Conservation (phyloP, 306 rosid genomes). For the Lupinus albus region DNA sequence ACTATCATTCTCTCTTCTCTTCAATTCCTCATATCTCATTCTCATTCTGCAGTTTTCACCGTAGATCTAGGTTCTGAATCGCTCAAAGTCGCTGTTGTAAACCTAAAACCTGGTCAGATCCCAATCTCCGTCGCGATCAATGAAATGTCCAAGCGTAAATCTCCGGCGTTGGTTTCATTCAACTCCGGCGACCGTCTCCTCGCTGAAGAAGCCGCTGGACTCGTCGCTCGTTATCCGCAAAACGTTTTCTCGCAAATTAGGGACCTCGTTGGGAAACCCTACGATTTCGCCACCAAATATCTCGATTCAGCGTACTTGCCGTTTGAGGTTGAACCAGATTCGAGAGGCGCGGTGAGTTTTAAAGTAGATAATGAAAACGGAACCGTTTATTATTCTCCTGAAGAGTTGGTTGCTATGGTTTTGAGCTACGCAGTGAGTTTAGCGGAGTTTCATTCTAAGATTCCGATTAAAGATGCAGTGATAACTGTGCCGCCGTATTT, state of each 20-base stretch:
- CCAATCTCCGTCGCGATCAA: slow-evolving; percentile 92
- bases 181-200: slow-evolving; percentile 77
- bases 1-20: slow-evolving; percentile 48
- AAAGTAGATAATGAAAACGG: slow-evolving; percentile 57
- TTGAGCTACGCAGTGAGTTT: slow-evolving; percentile 66
- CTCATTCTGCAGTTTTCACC: slow-evolving; percentile 87
- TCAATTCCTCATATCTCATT: slow-evolving; percentile 53
- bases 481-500: slow-evolving; percentile 90
- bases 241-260: slow-evolving; percentile 80
- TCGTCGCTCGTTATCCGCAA: slow-evolving; percentile 84
- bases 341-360: slow-evolving; percentile 65
- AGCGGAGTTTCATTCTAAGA: slow-evolving; percentile 90
- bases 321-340: slow-evolving; percentile 61
- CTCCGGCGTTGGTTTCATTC: slow-evolving; percentile 81
- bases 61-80: slow-evolving; percentile 97
- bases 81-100: slow-evolving; percentile 91
- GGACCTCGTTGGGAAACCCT: slow-evolving; percentile 81
- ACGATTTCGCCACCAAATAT: slow-evolving; percentile 46
- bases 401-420: slow-evolving; percentile 85
- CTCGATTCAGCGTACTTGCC: slow-evolving; percentile 78
- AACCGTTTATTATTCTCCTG: slow-evolving; percentile 57
- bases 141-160: slow-evolving; percentile 95
- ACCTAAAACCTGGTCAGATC: slow-evolving; percentile 85
- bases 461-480: slow-evolving; percentile 74
- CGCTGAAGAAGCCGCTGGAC: slow-evolving; percentile 92